phyloP scores from a whole-genome alignment of 345 rosid genomes.

The Aethionema arabicum region DNA sequence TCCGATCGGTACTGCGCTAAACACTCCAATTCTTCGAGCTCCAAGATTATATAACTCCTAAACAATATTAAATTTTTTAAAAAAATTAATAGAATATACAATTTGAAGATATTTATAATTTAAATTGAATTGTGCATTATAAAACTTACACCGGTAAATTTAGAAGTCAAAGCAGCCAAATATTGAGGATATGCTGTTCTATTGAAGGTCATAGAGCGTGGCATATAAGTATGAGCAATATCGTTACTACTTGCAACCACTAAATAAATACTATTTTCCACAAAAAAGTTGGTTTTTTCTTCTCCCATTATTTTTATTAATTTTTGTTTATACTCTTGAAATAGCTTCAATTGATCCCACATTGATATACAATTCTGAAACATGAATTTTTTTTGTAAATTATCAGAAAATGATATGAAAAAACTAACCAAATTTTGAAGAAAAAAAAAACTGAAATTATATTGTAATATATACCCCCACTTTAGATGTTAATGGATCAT shows the following conservation, averaged over 20 bases:
- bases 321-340: slow-evolving; percentile 44
- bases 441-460: neutral
- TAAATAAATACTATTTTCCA: slow-evolving; percentile 39
- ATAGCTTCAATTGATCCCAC: slow-evolving; percentile 39
- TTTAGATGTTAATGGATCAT: slow-evolving; percentile 50
- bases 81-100: too few relatives aligned
- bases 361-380: slow-evolving; percentile 19
- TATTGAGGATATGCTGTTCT: slow-evolving; percentile 35
- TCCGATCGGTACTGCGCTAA: slow-evolving; percentile 34
- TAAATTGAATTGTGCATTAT: too few relatives aligned
- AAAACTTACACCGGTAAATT: slow-evolving; percentile 39
- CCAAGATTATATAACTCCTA: slow-evolving; percentile 31
- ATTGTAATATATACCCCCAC: slow-evolving; percentile 33
- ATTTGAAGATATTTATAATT: too few relatives aligned
- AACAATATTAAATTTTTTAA: too few relatives aligned
- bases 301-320: slow-evolving; percentile 39
- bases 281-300: slow-evolving; percentile 36
- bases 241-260: slow-evolving; percentile 52
- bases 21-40: slow-evolving; percentile 27
- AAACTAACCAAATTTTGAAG: neutral
- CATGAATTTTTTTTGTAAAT: neutral
- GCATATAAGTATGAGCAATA: slow-evolving; percentile 49
- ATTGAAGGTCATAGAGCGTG: slow-evolving; percentile 32
- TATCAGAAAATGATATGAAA: neutral
- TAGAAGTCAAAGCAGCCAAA: slow-evolving; percentile 39